phyloP scores from a whole-genome alignment of 345 rosid species.

The Cardamine chenopodiifolia region DNA sequence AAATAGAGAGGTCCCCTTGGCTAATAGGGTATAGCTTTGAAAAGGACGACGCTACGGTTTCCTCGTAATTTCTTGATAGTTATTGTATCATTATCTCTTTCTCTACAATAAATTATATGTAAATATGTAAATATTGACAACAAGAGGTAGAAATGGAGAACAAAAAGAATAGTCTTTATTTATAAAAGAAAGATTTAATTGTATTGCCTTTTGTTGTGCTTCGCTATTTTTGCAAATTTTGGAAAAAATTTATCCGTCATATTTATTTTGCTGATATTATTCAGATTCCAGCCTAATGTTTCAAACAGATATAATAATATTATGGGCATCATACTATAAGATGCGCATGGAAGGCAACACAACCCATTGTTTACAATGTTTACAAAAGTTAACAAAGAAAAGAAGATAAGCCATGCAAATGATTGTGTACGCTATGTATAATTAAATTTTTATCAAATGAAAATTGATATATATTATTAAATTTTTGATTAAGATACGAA shows the following conservation, averaged over 20 bases:
- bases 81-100: slow-evolving; percentile 19
- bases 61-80: slow-evolving; percentile 35
- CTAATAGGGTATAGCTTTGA: slow-evolving; percentile 41
- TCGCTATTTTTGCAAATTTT: slow-evolving; percentile 21
- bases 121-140: slow-evolving; percentile 8
- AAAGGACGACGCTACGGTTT: slow-evolving; percentile 41
- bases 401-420: slow-evolving; percentile 19
- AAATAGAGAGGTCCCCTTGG: slow-evolving; percentile 43
- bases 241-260: not conserved
- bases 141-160: not conserved
- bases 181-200: slow-evolving; percentile 2
- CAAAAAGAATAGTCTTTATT: slow-evolving; percentile 16
- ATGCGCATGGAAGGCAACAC: not conserved
- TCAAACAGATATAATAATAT: not conserved
- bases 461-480: not conserved
- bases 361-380: not conserved
- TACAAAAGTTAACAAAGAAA: slow-evolving; percentile 3
- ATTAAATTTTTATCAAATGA: not conserved
- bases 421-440: not conserved
- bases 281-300: not conserved
- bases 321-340: not conserved
- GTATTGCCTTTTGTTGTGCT: slow-evolving; percentile 29
- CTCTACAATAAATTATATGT: slow-evolving; percentile 9
- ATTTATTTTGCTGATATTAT: not conserved
- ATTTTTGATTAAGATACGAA: not conserved